phyloP scores from a whole-genome alignment of 1,284 basidiomycete species.

The Rhizoctonia solani region DNA sequence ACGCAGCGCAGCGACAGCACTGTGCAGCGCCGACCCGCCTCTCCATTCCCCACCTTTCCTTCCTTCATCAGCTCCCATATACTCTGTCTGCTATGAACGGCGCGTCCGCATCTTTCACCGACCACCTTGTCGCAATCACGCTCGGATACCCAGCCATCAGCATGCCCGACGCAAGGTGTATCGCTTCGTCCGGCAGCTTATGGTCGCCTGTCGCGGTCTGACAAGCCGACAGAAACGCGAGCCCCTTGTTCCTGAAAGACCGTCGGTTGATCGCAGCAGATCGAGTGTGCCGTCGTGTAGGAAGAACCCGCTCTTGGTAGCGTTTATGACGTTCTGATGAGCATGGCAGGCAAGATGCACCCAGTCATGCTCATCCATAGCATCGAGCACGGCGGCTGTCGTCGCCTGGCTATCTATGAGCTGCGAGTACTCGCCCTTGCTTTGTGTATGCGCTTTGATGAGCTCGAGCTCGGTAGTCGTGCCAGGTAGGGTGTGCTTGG shows the following conservation, averaged over 20 bases:
- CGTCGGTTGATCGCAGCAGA: too few species aligned
- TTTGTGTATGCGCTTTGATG: neutral
- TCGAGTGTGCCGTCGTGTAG: too few species aligned
- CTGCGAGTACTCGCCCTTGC: too few species aligned
- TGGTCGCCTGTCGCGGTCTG: constrained; percentile 26
- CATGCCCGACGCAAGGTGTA: constrained; percentile 34
- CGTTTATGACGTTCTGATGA: too few species aligned
- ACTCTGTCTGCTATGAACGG: neutral
- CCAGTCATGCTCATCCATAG: too few species aligned
- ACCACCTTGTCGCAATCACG: constrained; percentile 14
- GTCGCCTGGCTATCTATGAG: too few species aligned
- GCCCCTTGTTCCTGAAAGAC: too few species aligned
- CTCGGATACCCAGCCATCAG: too few species aligned
- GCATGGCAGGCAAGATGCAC: too few species aligned
- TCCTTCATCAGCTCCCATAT: neutral
- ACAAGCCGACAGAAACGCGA: constrained; percentile 11
- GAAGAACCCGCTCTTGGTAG: too few species aligned
- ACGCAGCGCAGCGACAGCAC: neutral
- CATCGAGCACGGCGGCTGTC: too few species aligned
- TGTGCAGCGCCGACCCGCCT: neutral
- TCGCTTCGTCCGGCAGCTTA: constrained; percentile 33
- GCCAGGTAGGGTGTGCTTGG: neutral
- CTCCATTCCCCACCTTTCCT: neutral
- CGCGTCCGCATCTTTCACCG: neutral
- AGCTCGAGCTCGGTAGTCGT: neutral